Percentiles rank a stretch among this genome's conserved stretches.
Evolutionary conservation across 2,329 filamentous ascomycete species (phyloP).

Genomic region (Sarocladium brachiariae): DNA sequence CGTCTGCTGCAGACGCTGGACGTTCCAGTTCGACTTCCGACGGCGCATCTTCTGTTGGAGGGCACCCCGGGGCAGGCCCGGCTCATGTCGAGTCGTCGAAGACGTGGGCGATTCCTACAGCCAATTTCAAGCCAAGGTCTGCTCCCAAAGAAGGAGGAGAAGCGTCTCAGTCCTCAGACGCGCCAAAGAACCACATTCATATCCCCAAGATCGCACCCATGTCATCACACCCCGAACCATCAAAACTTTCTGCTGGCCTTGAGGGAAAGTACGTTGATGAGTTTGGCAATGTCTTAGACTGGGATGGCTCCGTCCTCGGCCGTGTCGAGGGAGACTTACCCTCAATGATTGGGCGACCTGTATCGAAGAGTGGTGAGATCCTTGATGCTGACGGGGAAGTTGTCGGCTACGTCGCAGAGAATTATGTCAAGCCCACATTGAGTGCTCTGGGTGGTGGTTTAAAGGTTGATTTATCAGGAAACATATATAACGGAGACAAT

Average conservation of each 20-base stretch:
- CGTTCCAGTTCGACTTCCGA: background rate
- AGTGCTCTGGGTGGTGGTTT: slow-evolving; percentile 45
- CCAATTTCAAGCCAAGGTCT: slow-evolving; percentile 6
- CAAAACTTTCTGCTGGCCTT: slow-evolving; percentile 32
- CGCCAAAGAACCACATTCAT: slow-evolving; percentile 6
- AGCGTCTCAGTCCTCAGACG: background rate
- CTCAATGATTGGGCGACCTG: slow-evolving; percentile 44
- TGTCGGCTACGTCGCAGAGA: slow-evolving; percentile 64
- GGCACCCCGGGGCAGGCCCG: background rate
- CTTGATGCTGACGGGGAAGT: slow-evolving; percentile 77
- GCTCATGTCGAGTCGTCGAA: slow-evolving; percentile 4
- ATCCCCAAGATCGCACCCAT: slow-evolving; percentile 34
- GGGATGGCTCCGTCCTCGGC: slow-evolving; percentile 42
- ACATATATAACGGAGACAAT: slow-evolving; percentile 50
- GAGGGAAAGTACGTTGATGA: slow-evolving; percentile 44
- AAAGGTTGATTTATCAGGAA: slow-evolving; percentile 49
- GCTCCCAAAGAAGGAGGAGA: background rate
- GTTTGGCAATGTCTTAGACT: slow-evolving; percentile 46
- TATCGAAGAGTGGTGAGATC: slow-evolving; percentile 39
- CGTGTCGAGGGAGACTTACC: slow-evolving; percentile 48
- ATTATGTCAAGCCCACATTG: slow-evolving; percentile 44
- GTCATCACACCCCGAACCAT: slow-evolving; percentile 14
- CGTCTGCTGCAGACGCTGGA: background rate
- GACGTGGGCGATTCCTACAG: slow-evolving; percentile 4
- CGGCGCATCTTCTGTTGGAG: background rate